Conservation (phyloP, 2,329 filamentous ascomycete genomes). For the Diaporthe velutina region DNA sequence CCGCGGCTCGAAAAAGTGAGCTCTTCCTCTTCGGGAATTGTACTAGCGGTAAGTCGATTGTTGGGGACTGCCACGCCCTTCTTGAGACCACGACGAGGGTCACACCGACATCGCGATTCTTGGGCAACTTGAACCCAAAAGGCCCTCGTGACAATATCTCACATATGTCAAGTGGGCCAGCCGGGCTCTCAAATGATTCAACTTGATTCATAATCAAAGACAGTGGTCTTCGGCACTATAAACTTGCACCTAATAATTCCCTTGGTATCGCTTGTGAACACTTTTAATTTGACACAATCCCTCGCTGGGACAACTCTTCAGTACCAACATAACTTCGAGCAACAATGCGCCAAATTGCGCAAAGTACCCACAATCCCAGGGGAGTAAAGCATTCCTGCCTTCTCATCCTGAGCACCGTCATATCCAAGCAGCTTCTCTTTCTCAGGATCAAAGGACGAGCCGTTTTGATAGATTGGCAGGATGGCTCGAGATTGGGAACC, state of each 20-base stretch:
- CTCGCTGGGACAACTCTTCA: constrained; percentile 22
- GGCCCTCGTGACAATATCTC: neutral
- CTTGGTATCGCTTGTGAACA: neutral
- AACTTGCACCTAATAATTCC: neutral
- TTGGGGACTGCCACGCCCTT: neutral
- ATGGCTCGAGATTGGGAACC: neutral
- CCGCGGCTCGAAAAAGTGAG: constrained; percentile 7
- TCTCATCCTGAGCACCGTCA: too few relatives aligned
- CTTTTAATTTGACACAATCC: neutral
- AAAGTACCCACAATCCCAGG: neutral
- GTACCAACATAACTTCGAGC: neutral
- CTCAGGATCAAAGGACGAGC: neutral
- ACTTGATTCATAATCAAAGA: constrained; percentile 3
- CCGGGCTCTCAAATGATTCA: neutral
- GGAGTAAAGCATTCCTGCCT: neutral
- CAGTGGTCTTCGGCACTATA: neutral
- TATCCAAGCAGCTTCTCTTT: neutral
- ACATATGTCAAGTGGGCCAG: neutral
- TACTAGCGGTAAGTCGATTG: neutral
- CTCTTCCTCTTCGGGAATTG: constrained; percentile 26
- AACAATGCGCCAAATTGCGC: constrained; percentile 12
- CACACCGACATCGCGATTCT: neutral
- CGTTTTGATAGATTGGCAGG: constrained; percentile 4
- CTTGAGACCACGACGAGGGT: neutral
- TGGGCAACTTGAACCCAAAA: neutral